Conservation (phyloP, 2,329 filamentous ascomycete genomes). For the Neofusicoccum umdonicola region DNA sequence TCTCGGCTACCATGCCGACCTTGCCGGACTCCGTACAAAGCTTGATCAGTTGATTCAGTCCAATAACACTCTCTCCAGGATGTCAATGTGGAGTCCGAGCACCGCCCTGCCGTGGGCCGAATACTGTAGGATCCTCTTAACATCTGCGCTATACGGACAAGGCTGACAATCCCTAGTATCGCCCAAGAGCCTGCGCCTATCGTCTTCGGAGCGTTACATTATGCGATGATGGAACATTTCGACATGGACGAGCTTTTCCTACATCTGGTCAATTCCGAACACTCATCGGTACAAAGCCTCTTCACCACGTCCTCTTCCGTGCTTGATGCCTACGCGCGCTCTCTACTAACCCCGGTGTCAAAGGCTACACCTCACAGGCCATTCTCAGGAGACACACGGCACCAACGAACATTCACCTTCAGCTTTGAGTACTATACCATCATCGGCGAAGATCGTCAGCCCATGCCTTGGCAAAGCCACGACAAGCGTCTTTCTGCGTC, state of each 20-base stretch:
- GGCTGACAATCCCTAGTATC: slow-evolving; percentile 33
- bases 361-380: slow-evolving; percentile 40
- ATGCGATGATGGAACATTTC: slow-evolving; percentile 57
- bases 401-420: slow-evolving; percentile 60
- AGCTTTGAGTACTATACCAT: slow-evolving; percentile 66
- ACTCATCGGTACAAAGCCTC: slow-evolving; percentile 27
- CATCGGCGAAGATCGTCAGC: slow-evolving; percentile 54
- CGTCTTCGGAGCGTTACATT: slow-evolving; percentile 58
- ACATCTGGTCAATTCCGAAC: slow-evolving; percentile 51
- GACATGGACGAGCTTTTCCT: slow-evolving; percentile 62
- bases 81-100: slow-evolving; percentile 37
- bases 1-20: slow-evolving; percentile 22
- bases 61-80: slow-evolving; percentile 21
- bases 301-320: slow-evolving; percentile 3
- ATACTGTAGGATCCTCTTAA: slow-evolving; percentile 44
- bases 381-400: slow-evolving; percentile 45
- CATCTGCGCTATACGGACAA: not conserved
- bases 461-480: slow-evolving; percentile 60
- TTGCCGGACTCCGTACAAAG: not conserved
- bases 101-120: slow-evolving; percentile 52
- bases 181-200: slow-evolving; percentile 61
- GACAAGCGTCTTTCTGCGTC: slow-evolving; percentile 43
- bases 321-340: slow-evolving; percentile 13
- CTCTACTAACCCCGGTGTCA: slow-evolving; percentile 17
- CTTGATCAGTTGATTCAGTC: not conserved